These are phyloP conservation scores for Trichoderma sp. DNA, from an alignment of 2,329 filamentous ascomycete species.

Conservation along the genomic window DNA sequence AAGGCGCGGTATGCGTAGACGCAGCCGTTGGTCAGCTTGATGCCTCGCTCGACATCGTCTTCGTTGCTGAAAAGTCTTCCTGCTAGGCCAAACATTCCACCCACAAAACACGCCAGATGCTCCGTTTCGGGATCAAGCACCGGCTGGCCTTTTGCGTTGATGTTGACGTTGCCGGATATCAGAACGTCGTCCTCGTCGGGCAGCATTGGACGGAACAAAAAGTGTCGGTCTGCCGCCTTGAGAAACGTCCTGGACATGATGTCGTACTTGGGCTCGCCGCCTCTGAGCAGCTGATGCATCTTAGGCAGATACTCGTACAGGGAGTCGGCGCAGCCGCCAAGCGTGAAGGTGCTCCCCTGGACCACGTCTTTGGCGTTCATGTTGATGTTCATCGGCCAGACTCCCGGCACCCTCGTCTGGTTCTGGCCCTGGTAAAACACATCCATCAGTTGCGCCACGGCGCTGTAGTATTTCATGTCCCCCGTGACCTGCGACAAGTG, in stretches of 20 bases:
- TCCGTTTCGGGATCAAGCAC: conserved; percentile 40
- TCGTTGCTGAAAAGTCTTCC: conserved; percentile 46
- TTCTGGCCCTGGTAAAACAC: conserved; percentile 66
- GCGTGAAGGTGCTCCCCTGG: conserved; percentile 35
- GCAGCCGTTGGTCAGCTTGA: conserved; percentile 52
- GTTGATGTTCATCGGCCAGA: conserved; percentile 70
- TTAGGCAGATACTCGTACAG: conserved; percentile 87
- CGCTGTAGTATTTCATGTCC: conserved; percentile 73
- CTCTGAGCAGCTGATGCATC: conserved; percentile 70
- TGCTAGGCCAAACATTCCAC: conserved; percentile 53
- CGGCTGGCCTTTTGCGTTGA: conserved; percentile 30
- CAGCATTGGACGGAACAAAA: conserved; percentile 65
- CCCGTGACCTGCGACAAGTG: conserved; percentile 72
- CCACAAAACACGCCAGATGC: conserved; percentile 54
- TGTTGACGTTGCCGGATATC: conserved; percentile 47
- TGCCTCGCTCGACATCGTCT: conserved; percentile 47
- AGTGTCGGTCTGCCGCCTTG: conserved; percentile 55
- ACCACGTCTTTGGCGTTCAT: conserved; percentile 51
- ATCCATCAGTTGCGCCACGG: conserved; percentile 67
- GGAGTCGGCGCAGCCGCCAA: conserved; percentile 48
- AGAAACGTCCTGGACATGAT: conserved; percentile 59
- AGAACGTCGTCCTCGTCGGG: conserved; percentile 56
- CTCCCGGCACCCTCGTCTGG: conserved; percentile 66
- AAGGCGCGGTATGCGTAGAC: conserved; percentile 53
- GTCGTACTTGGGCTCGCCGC: conserved; percentile 55